A percentile compares a stretch with the other conserved stretches of the same genome.
These are phyloP conservation scores for Rhodotorula sp. DNA, from an alignment of 1,284 basidiomycete genomes.

Conservation along the genomic window DNA sequence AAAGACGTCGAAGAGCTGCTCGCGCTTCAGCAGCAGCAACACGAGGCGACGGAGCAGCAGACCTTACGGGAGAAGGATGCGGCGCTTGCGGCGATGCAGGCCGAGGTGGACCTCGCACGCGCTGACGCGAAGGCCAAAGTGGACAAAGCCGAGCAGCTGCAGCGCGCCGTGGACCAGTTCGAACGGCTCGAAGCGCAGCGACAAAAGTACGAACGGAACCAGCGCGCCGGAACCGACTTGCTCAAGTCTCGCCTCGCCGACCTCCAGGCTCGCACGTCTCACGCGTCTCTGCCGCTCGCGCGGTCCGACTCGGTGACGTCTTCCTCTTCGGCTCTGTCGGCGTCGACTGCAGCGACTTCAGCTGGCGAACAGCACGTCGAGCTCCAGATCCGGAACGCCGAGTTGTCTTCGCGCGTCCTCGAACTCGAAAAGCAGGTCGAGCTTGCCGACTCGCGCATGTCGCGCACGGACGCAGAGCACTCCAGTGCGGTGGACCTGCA, in stretches of 20 bases:
- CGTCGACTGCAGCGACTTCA: background rate
- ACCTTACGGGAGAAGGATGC: conserved; percentile 15
- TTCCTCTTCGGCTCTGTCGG: background rate
- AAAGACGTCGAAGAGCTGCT: conserved; percentile 29
- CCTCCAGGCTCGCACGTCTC: conserved; percentile 9
- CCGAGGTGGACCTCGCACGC: background rate
- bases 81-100: conserved; percentile 4
- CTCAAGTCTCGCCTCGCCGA: conserved; percentile 20
- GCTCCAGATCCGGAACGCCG: conserved; percentile 24
- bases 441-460: background rate
- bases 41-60: conserved; percentile 9
- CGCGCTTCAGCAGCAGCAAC: conserved; percentile 1
- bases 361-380: conserved; percentile 2
- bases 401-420: conserved; percentile 6
- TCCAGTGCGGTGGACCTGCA: conserved; percentile 16
- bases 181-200: conserved; percentile 9
- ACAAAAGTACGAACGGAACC: conserved; percentile 1
- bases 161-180: conserved; percentile 7
- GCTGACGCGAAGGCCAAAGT: background rate
- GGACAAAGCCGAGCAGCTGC: background rate
- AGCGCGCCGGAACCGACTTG: conserved; percentile 13
- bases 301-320: background rate
- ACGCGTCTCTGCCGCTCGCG: background rate
- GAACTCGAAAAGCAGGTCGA: conserved; percentile 19
- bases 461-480: background rate